Evolutionary conservation across 345 rosid genomes (phyloP), one percentile per base, ranked within the genome.

Genomic region (Excoecaria cochinchinensis): DNA sequence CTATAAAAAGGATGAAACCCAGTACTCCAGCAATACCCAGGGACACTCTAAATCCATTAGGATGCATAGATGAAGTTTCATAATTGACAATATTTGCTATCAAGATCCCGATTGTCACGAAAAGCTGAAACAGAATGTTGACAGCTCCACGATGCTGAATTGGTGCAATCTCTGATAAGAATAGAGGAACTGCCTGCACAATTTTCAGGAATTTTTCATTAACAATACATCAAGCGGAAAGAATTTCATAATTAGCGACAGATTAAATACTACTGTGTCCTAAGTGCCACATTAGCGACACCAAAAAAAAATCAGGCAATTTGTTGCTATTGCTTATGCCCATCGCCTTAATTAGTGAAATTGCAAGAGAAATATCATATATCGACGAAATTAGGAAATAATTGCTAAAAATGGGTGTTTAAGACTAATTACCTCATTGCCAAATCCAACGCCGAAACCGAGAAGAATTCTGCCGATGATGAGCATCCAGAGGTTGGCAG

Each of bases 401-500:
- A 2, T 31, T 31, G 31, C 31, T 31, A 0, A 31, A 31, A 31
- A 0, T 31, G 31, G 31, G n/a, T n/a, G n/a, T 31, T 31, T 31
- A 31, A 31, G 31, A 31, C 10, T 72, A 6, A n/a, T 10, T 47
- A 48, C 42, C 56, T 60, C 57, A 25, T 42, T 72, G 5, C 59
- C 76, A n/a, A 57, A 19, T 24, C 84, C 81, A 1, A 81, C 81
- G 4, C 84, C 84, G 8, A 58, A 48, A 56, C 84, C 76, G 4
- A 81, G 81, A 62, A 77, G 67, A 36, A 81, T 65, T 50, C 81
- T 69, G 57, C 84, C 81, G 10, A 81, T 12, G 69, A 81, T 74
- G 9, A 81, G 68, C 76, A 70, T 81, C n/a, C 3, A 13, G 15
- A 77, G 6, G 24, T 74, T 70, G 5, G 46, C 61, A 19, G 77